Percentiles rank a stretch among this genome's conserved stretches.
Evolutionary conservation across 441 rosid genomes (phyloP).

Genomic region (Sinapis alba): DNA sequence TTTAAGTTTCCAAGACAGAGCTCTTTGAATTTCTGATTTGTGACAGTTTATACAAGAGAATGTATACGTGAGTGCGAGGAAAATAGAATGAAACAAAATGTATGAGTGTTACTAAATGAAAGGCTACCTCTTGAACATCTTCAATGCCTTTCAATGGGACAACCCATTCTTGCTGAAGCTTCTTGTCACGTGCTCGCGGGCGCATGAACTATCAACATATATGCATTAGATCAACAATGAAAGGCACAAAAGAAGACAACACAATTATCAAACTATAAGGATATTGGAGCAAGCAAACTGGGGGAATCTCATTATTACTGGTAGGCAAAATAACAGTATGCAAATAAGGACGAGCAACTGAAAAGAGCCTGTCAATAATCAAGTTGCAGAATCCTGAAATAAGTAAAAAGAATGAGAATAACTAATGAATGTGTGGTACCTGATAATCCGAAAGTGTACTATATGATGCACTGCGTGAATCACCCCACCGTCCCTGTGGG

Average conservation of each 20-base stretch:
- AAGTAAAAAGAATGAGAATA: too few species aligned
- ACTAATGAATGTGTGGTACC: constrained; percentile 39
- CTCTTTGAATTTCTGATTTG: constrained; percentile 72
- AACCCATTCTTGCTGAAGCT: constrained; percentile 85
- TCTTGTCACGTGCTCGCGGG: constrained; percentile 88
- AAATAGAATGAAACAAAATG: background rate
- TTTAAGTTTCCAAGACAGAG: constrained; percentile 81
- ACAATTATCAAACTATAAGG: background rate
- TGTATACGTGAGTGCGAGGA: background rate
- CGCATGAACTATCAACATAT: constrained; percentile 70
- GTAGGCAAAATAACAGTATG: background rate
- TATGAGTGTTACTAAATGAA: background rate
- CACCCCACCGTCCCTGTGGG: constrained; percentile 93
- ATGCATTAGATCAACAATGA: background rate
- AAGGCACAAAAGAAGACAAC: background rate
- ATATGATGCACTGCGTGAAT: constrained; percentile 80
- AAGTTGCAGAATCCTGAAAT: background rate
- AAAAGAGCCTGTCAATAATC: background rate
- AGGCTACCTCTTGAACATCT: constrained; percentile 77
- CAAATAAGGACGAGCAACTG: background rate
- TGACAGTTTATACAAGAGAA: constrained; percentile 16
- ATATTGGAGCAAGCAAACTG: background rate
- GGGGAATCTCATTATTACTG: background rate
- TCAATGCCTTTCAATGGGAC: constrained; percentile 66
- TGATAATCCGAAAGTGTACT: constrained; percentile 80